These are phyloP conservation scores for Cephalotrichum gorgonifer DNA, from an alignment of 2,329 filamentous ascomycete species.

Conservation along the genomic window DNA sequence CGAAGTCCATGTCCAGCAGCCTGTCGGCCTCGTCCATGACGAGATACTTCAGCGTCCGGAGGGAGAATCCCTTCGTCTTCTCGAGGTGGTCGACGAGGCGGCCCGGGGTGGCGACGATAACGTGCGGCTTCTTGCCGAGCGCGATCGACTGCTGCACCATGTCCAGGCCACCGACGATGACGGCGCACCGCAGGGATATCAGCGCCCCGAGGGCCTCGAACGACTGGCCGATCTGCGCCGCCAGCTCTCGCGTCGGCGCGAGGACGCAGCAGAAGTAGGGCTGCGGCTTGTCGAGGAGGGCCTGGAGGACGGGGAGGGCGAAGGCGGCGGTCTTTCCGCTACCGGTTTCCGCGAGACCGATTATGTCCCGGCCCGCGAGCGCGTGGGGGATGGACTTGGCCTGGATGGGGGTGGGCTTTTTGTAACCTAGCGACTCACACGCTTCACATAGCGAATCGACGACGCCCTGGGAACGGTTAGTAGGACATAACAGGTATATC, in stretches of 20 bases:
- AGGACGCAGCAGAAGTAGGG: constrained; percentile 81
- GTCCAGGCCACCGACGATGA: constrained; percentile 88
- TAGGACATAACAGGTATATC: not conserved
- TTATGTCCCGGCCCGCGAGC: constrained; percentile 72
- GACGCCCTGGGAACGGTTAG: constrained; percentile 48
- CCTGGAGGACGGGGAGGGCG: constrained; percentile 83
- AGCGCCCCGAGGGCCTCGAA: constrained; percentile 81
- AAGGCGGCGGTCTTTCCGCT: constrained; percentile 95
- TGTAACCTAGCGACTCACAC: constrained; percentile 74
- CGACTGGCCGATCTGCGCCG: constrained; percentile 78
- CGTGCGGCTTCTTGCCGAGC: constrained; percentile 89
- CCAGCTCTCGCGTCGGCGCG: constrained; percentile 86
- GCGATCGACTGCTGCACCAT: constrained; percentile 90
- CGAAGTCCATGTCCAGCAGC: constrained; percentile 88
- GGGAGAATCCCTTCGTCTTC: constrained; percentile 91
- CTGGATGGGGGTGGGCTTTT: constrained; percentile 80
- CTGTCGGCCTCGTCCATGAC: constrained; percentile 95
- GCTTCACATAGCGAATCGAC: constrained; percentile 84
- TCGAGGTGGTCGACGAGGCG: constrained; percentile 85
- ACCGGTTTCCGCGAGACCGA: constrained; percentile 90
- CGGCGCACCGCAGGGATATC: constrained; percentile 77
- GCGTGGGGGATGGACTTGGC: constrained; percentile 72
- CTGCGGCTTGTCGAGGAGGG: constrained; percentile 79
- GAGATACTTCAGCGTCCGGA: constrained; percentile 72
- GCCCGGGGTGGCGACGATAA: constrained; percentile 86